Conservation (phyloP, 495 filamentous ascomycete genomes). For the Lasiosphaeria miniovina region DNA sequence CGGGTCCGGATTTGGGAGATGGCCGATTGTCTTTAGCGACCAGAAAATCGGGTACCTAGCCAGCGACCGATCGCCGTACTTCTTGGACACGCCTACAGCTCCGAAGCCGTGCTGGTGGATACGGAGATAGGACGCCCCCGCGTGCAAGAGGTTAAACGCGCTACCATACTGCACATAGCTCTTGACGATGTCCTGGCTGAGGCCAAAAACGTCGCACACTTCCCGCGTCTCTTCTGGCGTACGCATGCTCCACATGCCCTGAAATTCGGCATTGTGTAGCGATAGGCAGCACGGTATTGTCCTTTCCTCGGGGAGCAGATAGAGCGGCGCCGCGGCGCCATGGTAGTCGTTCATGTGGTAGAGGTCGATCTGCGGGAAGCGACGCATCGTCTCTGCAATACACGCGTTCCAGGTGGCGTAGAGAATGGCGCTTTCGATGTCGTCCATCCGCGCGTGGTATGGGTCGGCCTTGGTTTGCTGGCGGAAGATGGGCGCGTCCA, state of each 20-base stretch:
- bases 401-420: conserved; percentile 72
- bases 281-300: conserved; percentile 53
- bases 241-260: conserved; percentile 70
- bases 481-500: conserved; percentile 68
- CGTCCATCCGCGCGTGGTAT: conserved; percentile 68
- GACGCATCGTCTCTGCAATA: conserved; percentile 56
- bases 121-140: conserved; percentile 65
- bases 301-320: conserved; percentile 54
- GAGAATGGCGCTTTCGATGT: conserved; percentile 65
- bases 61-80: conserved; percentile 69
- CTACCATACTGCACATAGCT: conserved; percentile 62
- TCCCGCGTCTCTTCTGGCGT: conserved; percentile 61
- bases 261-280: conserved; percentile 59
- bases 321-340: conserved; percentile 64
- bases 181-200: conserved; percentile 43
- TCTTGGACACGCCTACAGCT: conserved; percentile 68
- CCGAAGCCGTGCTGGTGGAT: conserved; percentile 71
- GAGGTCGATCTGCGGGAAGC: conserved; percentile 57
- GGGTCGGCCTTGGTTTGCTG: conserved; percentile 61
- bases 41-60: conserved; percentile 75
- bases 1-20: conserved; percentile 70
- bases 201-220: conserved; percentile 66
- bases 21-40: conserved; percentile 65
- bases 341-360: conserved; percentile 82
- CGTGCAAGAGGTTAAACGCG: conserved; percentile 69